phyloP scores from a whole-genome alignment of 495 filamentous ascomycete species.

The Daldinia concentrica region DNA sequence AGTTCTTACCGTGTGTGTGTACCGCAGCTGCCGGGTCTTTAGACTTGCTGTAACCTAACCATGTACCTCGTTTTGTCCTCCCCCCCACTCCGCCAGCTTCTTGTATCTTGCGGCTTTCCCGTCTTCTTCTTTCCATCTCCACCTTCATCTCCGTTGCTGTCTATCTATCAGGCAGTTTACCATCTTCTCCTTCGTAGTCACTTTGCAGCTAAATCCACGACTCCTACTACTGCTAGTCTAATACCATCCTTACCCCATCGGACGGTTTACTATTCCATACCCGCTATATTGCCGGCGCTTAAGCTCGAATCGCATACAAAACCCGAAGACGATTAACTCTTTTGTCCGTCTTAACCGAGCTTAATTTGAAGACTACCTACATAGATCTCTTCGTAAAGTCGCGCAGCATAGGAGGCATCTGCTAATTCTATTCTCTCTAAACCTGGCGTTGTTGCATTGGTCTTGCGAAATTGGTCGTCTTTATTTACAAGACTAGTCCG shows the following conservation, averaged over 20 bases:
- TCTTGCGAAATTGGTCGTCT: not conserved
- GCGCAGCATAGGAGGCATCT: not conserved
- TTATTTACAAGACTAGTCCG: not conserved
- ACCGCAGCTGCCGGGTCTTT: conserved; percentile 8
- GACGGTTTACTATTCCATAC: not conserved
- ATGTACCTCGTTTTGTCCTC: conserved; percentile 1
- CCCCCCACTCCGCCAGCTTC: conserved; percentile 23
- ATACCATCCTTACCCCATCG: conserved; percentile 3
- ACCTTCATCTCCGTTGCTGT: conserved; percentile 8
- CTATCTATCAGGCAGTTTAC: not conserved
- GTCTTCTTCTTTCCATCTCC: conserved; percentile 19
- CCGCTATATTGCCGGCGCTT: conserved; percentile 1
- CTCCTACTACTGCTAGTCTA: not conserved
- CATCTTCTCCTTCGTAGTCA: not conserved
- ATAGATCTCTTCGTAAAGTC: conserved; percentile 2
- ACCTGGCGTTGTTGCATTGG: not conserved
- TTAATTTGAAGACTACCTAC: conserved; percentile 7
- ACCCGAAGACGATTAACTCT: not conserved
- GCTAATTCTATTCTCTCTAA: not conserved
- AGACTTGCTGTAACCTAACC: not conserved
- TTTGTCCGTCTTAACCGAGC: conserved; percentile 5
- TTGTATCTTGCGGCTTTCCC: conserved; percentile 19
- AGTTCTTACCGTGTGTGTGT: not conserved
- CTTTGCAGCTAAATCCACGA: not conserved
- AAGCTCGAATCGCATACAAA: conserved; percentile 20